Conservation (phyloP, 139 green algal species). For the Tetraselmis striata region DNA sequence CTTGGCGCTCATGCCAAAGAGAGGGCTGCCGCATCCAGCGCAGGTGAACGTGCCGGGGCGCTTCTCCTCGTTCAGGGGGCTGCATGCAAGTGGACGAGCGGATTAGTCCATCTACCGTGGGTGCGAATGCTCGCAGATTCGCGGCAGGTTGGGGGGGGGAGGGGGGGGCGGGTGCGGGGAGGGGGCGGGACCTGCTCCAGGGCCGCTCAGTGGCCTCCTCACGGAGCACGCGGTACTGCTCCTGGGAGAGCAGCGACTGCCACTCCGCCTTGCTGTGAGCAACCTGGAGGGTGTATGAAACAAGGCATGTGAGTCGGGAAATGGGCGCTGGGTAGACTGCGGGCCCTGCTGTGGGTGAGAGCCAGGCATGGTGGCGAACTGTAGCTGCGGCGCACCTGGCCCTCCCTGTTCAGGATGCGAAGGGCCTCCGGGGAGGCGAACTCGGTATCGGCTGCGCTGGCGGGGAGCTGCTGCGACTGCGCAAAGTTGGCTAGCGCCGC, state of each 20-base stretch:
- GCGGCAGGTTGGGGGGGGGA: too few species aligned
- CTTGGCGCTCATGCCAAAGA: slow-evolving; percentile 3
- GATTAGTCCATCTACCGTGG: too few species aligned
- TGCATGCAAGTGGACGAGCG: too few species aligned
- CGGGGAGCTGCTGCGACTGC: background rate
- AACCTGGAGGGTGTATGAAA: slow-evolving; percentile 1
- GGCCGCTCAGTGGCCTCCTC: slow-evolving; percentile 10
- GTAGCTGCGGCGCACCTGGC: background rate
- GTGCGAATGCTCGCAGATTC: too few species aligned
- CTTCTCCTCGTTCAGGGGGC: slow-evolving; percentile 6
- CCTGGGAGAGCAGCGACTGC: slow-evolving; percentile 3
- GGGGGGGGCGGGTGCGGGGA: background rate
- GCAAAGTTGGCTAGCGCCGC: background rate
- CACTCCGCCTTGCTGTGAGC: background rate
- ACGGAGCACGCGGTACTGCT: background rate
- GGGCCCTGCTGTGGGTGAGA: background rate
- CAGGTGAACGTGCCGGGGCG: background rate
- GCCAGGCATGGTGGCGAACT: background rate
- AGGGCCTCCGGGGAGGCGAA: background rate
- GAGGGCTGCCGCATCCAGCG: background rate
- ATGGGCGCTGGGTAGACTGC: background rate
- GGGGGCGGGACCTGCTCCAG: background rate
- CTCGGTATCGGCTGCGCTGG: background rate
- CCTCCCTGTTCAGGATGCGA: background rate
- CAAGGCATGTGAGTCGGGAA: background rate